Base-by-base conservation (phyloP, 2,329 filamentous ascomycete genomes). In the Talaromyces sp. region DNA sequence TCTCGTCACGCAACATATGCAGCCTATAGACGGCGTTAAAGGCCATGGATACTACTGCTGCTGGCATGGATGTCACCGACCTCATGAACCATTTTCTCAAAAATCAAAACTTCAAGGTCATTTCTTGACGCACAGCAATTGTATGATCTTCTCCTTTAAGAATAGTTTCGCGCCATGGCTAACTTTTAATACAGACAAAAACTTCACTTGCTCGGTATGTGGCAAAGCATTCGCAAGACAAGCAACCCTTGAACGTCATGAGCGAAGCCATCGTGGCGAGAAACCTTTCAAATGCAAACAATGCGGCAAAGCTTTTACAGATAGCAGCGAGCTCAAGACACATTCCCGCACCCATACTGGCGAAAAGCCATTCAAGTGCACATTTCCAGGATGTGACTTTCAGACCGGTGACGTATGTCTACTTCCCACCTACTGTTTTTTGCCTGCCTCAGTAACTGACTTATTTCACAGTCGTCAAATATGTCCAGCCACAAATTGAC, bases 71-170 rank as follows among this genome's bases (percentile, higher is more conserved):
- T 80, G 78, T 19, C 75, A 77, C 65, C 77, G 78, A 1, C 78
- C 78, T 1, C 69, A 79, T 63, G 78, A 80, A 59, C 78, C 78
- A 2, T 80, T 80, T 63, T 80, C 78, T 17, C 78, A 80, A 64
- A 80, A 80, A 67, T 80, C 78, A 2, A 80, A 80, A 63, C 72
- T 80, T 8, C 78, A 80, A 61, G 78, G 78, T 3, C 78, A 80
- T 66, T 80, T 79, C 61, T 66, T 80, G 31, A 80, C 78, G 11
- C 78, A 80, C 67, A 80, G 78, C 68, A 80, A 80, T 62, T 77
- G 78, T 80, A 72, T 54, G 76, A 34, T 47, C 63, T 11, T 22
- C 29, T 58, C 45, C 25, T 53, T 19, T 17, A 27, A 11, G n/a
- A 36, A 17, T 25, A 8, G 11, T 29, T 58, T 17, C 40, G 13